A percentile compares a stretch with the other conserved stretches of the same genome.
phyloP scores from a whole-genome alignment of 495 filamentous ascomycete genomes.

The Amorphotheca resinae region DNA sequence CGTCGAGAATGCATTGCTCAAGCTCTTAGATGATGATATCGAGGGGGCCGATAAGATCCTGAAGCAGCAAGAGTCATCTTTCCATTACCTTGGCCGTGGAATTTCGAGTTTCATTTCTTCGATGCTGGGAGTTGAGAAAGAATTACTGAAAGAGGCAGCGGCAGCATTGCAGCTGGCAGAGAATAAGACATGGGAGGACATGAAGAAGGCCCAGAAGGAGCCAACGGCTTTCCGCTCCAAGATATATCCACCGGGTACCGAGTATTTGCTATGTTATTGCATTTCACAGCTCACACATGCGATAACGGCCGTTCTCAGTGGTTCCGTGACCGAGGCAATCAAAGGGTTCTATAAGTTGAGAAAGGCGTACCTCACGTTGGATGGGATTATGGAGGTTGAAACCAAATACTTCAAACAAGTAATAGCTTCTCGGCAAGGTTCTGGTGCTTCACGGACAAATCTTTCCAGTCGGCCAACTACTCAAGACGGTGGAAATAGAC shows the following conservation, averaged over 20 bases:
- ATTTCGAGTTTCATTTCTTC: slow-evolving; percentile 76
- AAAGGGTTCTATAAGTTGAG: slow-evolving; percentile 87
- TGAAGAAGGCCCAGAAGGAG: slow-evolving; percentile 56
- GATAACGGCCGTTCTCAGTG: slow-evolving; percentile 77
- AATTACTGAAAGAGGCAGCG: slow-evolving; percentile 81
- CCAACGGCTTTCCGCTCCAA: slow-evolving; percentile 22
- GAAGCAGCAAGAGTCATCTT: slow-evolving; percentile 65
- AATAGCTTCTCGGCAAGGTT: slow-evolving; percentile 5
- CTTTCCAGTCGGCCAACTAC: neutral
- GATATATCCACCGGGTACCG: slow-evolving; percentile 71
- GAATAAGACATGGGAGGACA: slow-evolving; percentile 60
- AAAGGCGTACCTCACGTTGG: slow-evolving; percentile 77
- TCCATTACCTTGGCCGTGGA: slow-evolving; percentile 76
- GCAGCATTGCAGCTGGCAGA: slow-evolving; percentile 69
- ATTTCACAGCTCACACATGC: slow-evolving; percentile 83
- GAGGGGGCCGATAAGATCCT: slow-evolving; percentile 70
- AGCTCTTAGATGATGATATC: slow-evolving; percentile 92
- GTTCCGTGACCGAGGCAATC: slow-evolving; percentile 84
- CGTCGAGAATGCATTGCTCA: slow-evolving; percentile 31
- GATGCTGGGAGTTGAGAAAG: slow-evolving; percentile 84
- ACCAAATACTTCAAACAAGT: slow-evolving; percentile 26
- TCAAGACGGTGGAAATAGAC: neutral
- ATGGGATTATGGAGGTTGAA: slow-evolving; percentile 50
- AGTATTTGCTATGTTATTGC: slow-evolving; percentile 57
- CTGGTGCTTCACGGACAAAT: neutral